Evolutionary conservation across 1,284 basidiomycete species (phyloP).

Genomic region (Malassezia nana): DNA sequence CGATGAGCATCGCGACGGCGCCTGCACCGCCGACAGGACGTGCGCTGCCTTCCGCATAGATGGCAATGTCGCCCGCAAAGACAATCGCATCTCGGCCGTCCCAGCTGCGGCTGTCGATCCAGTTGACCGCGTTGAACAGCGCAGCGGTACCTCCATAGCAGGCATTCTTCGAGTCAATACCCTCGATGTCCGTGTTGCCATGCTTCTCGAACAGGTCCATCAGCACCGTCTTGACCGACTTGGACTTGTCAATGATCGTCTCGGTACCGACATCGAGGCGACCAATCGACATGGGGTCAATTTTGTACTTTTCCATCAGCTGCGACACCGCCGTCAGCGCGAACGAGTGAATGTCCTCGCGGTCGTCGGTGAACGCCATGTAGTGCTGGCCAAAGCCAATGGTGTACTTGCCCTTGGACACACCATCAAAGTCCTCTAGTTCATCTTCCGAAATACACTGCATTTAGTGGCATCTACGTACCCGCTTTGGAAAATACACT

Average conservation of each 20-base stretch:
- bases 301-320: conserved; percentile 84
- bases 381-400: conserved; percentile 95
- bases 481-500: conserved; percentile 83
- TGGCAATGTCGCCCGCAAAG: conserved; percentile 91
- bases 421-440: conserved; percentile 82
- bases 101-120: conserved; percentile 95
- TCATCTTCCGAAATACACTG: conserved; percentile 47
- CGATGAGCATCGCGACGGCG: conserved; percentile 85
- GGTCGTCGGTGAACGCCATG: conserved; percentile 94
- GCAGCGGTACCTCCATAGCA: conserved; percentile 98
- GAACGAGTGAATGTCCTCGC: conserved; percentile 96
- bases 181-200: conserved; percentile 95
- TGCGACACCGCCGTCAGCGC: conserved; percentile 65
- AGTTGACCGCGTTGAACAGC: conserved; percentile 84
- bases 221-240: conserved; percentile 94
- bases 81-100: conserved; percentile 96
- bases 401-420: conserved; percentile 94
- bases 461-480: conserved; percentile 50
- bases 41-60: conserved; percentile 91
- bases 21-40: conserved; percentile 95
- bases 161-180: conserved; percentile 97
- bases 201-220: conserved; percentile 91
- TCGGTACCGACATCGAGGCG: conserved; percentile 97
- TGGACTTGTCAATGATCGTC: conserved; percentile 99
- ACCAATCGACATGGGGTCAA: conserved; percentile 91